A percentile compares a stretch with the other conserved stretches of the same genome.
Evolutionary conservation across 2,329 filamentous ascomycete species (phyloP).

Genomic region (Didymosphaeria variabile): DNA sequence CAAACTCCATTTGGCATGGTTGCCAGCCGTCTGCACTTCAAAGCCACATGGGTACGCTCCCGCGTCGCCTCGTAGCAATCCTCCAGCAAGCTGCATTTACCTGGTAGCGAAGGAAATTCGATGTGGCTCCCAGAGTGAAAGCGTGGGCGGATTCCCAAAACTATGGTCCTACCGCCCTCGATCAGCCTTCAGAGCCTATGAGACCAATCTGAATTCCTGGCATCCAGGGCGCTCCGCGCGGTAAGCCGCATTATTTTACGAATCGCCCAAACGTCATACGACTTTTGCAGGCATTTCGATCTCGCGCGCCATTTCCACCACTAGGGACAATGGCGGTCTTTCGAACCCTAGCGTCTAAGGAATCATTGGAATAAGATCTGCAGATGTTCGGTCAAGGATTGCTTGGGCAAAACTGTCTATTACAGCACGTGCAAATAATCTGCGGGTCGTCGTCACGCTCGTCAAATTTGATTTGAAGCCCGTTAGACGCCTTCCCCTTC

Average conservation of each 20-base stretch:
- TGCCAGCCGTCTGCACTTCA: not conserved
- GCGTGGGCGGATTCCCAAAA: slow-evolving; percentile 13
- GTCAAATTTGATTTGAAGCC: slow-evolving; percentile 29
- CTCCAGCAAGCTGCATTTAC: slow-evolving; percentile 7
- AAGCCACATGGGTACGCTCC: not conserved
- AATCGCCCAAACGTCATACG: slow-evolving; percentile 35
- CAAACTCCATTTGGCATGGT: not conserved
- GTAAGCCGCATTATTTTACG: slow-evolving; percentile 29
- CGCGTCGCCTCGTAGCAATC: slow-evolving; percentile 13
- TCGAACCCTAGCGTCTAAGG: slow-evolving; percentile 27
- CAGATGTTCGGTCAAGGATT: slow-evolving; percentile 24
- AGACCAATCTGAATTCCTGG: slow-evolving; percentile 22
- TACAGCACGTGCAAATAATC: slow-evolving; percentile 30
- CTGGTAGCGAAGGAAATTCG: slow-evolving; percentile 18
- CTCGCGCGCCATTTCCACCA: slow-evolving; percentile 42
- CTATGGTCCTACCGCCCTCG: slow-evolving; percentile 22
- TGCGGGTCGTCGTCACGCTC: slow-evolving; percentile 31
- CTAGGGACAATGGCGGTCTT: slow-evolving; percentile 22
- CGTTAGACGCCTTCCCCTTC: slow-evolving; percentile 22
- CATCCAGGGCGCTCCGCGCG: slow-evolving; percentile 37
- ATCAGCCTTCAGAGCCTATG: slow-evolving; percentile 21
- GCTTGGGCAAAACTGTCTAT: slow-evolving; percentile 25
- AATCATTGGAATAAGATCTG: slow-evolving; percentile 37
- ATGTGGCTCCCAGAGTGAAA: slow-evolving; percentile 3
- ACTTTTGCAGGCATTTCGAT: slow-evolving; percentile 35